Conservation (phyloP, 192 early-diverging fungal genomes). For the Phycomyces nitens region DNA sequence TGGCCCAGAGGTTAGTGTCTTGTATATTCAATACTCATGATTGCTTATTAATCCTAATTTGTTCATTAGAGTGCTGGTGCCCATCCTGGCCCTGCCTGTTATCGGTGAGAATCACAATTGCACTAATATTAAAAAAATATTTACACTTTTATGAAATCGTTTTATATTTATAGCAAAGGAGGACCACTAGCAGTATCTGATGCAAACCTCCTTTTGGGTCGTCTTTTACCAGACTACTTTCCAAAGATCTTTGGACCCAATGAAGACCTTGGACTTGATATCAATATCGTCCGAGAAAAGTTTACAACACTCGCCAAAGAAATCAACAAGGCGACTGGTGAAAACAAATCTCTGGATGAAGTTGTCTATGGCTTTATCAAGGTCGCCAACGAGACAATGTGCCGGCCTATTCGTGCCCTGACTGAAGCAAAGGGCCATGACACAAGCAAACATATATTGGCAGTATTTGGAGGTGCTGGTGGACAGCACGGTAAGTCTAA, state of each 20-base stretch:
- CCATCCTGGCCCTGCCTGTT: slow-evolving; percentile 95
- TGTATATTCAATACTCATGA: not conserved
- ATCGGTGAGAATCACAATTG: slow-evolving; percentile 43
- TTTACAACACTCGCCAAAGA: slow-evolving; percentile 63
- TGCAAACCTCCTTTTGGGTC: slow-evolving; percentile 87
- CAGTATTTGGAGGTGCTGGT: slow-evolving; percentile 94
- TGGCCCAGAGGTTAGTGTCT: slow-evolving; percentile 65
- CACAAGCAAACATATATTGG: slow-evolving; percentile 75
- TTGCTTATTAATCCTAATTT: not conserved
- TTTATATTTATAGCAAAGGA: slow-evolving; percentile 58
- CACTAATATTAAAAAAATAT: not conserved
- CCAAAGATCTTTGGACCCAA: slow-evolving; percentile 91
- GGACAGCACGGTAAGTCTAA: slow-evolving; percentile 70
- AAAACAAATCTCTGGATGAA: slow-evolving; percentile 74
- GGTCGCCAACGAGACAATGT: slow-evolving; percentile 97
- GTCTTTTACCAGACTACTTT: slow-evolving; percentile 82
- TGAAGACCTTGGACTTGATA: slow-evolving; percentile 80
- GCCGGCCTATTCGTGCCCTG: slow-evolving; percentile 86
- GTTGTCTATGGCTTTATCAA: slow-evolving; percentile 92
- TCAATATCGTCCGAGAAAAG: slow-evolving; percentile 50
- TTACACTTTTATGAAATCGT: not conserved
- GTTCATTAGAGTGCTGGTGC: slow-evolving; percentile 76
- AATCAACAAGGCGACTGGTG: slow-evolving; percentile 57
- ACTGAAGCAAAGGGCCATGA: slow-evolving; percentile 93
- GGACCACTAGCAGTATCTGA: slow-evolving; percentile 93